phyloP scores from a whole-genome alignment of 805 yeast genomes.

The Ogataea siamensis region DNA sequence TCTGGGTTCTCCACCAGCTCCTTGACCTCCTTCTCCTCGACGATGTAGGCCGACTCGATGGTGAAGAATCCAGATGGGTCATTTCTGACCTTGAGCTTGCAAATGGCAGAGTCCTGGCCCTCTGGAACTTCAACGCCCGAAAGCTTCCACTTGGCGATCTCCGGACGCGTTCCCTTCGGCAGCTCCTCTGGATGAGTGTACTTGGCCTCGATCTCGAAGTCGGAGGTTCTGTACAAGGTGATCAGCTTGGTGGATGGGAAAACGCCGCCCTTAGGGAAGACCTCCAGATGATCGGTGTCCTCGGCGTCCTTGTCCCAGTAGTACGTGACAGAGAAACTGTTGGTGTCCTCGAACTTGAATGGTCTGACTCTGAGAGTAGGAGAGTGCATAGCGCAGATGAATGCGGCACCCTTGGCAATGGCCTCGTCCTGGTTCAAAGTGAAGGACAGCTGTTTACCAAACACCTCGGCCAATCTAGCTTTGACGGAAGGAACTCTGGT shows the following conservation, averaged over 20 bases:
- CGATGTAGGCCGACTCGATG: conserved; percentile 91
- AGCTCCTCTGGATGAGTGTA: conserved; percentile 74
- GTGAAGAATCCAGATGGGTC: conserved; percentile 96
- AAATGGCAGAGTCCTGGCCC: conserved; percentile 75
- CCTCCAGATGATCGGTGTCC: conserved; percentile 90
- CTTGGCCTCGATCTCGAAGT: conserved; percentile 81
- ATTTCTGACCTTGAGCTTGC: conserved; percentile 92
- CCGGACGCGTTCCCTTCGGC: conserved; percentile 64
- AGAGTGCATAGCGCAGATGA: conserved; percentile 97
- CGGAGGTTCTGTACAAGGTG: conserved; percentile 87
- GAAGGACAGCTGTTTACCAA: conserved; percentile 83
- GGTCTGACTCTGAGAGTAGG: conserved; percentile 99
- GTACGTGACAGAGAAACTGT: conserved; percentile 90
- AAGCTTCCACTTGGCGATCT: conserved; percentile 81
- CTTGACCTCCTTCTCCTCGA: conserved; percentile 85
- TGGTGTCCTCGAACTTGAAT: conserved; percentile 94
- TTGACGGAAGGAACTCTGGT: conserved; percentile 96
- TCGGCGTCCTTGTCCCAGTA: conserved; percentile 92
- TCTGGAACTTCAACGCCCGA: conserved; percentile 79
- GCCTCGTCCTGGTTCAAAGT: conserved; percentile 99
- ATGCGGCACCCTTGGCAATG: conserved; percentile 98
- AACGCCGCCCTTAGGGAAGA: conserved; percentile 89
- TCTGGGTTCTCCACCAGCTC: conserved; percentile 74
- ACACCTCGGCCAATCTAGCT: conserved; percentile 72
- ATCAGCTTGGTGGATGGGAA: conserved; percentile 96